phyloP scores from a whole-genome alignment of 768 basidiomycete genomes.

The Amanita exitialis region DNA sequence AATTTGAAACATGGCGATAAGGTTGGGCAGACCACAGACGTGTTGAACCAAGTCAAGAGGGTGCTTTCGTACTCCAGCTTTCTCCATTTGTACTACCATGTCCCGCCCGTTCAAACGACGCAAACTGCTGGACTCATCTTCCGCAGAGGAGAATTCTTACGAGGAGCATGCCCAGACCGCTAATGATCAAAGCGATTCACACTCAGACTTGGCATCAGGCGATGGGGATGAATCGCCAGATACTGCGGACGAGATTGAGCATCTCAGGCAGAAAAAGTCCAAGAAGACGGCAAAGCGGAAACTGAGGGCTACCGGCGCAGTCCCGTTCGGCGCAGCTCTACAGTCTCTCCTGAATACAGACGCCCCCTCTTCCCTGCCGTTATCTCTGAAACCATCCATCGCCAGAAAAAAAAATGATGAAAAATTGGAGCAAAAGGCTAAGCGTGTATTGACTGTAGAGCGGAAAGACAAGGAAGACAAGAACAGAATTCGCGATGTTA shows the following conservation, averaged over 20 bases:
- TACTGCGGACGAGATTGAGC: constrained; percentile 58
- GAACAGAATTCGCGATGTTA: constrained; percentile 56
- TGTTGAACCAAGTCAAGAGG: constrained; percentile 2
- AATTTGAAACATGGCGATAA: constrained; percentile 5
- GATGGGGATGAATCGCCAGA: constrained; percentile 25
- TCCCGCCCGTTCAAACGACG: constrained; percentile 50
- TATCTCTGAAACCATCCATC: constrained; percentile 73
- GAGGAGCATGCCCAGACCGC: constrained; percentile 12
- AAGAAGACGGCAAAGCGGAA: constrained; percentile 78
- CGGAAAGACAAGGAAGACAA: constrained; percentile 68
- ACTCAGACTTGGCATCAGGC: constrained; percentile 14
- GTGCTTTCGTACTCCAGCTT: constrained; percentile 2
- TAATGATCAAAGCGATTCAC: constrained; percentile 11
- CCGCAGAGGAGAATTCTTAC: constrained; percentile 16
- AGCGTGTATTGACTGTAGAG: constrained; percentile 60
- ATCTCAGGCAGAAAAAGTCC: constrained; percentile 50
- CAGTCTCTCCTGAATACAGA: constrained; percentile 65
- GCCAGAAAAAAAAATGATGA: constrained; percentile 62
- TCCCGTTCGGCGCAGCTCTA: constrained; percentile 66
- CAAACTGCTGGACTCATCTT: constrained; percentile 25
- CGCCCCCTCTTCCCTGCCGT: constrained; percentile 57
- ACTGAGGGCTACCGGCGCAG: constrained; percentile 65
- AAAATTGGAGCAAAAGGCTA: constrained; percentile 64
- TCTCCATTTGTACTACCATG: constrained; percentile 6
- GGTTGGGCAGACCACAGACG: constrained; percentile 1